A percentile compares a stretch with the other conserved stretches of the same genome.
These are phyloP conservation scores for Phytophthora boehmeriae DNA, from an alignment of 352 stramenopile genomes.

Conservation along the genomic window DNA sequence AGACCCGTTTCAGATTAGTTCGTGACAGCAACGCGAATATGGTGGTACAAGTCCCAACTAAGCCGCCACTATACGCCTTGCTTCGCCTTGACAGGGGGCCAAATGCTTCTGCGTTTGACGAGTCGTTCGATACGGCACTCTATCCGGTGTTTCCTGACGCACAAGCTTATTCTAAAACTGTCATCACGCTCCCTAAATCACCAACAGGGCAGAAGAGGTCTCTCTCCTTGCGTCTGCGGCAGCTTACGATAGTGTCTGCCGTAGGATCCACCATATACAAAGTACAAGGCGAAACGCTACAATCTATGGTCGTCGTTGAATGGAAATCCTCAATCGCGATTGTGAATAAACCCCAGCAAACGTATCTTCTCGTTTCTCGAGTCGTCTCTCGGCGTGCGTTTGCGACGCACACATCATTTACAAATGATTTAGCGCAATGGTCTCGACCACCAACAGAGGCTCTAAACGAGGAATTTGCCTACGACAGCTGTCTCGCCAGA, in stretches of 20 bases:
- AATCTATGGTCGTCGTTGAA: constrained; percentile 14
- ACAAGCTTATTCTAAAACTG: constrained; percentile 5
- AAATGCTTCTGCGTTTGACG: neutral
- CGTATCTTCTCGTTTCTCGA: neutral
- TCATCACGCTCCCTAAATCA: too few species aligned
- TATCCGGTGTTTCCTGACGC: constrained; percentile 5
- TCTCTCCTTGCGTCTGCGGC: neutral
- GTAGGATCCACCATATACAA: constrained; percentile 24
- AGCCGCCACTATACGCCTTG: neutral
- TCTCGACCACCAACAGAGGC: neutral
- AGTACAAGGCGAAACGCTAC: constrained; percentile 22
- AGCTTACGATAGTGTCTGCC: constrained; percentile 14
- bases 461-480: neutral
- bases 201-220: too few species aligned
- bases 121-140: neutral
- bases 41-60: constrained; percentile 2
- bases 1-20: constrained; percentile 12
- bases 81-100: neutral
- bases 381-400: neutral
- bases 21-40: neutral
- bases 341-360: neutral
- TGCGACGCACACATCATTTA: neutral
- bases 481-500: too few species aligned
- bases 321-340: neutral
- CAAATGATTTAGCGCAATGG: neutral